These are phyloP conservation scores for Barnettozyma populi DNA, from an alignment of 805 yeast genomes.

Conservation along the genomic window DNA sequence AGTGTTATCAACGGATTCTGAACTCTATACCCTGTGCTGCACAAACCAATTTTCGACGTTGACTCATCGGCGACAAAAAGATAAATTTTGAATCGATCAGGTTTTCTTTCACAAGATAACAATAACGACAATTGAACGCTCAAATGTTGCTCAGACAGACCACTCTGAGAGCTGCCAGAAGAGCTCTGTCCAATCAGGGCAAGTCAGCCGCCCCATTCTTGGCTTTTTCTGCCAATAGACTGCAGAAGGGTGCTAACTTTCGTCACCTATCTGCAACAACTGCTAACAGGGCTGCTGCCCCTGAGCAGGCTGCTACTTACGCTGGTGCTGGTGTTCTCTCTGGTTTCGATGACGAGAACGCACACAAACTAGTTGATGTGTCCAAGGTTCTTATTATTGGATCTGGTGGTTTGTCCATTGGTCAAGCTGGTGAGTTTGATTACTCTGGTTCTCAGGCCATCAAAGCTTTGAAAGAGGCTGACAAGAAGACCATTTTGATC, in stretches of 20 bases:
- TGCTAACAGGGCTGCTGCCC: conserved; percentile 14
- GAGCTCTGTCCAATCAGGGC: conserved; percentile 13
- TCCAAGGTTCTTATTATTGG: conserved; percentile 88
- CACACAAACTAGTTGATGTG: conserved; percentile 72
- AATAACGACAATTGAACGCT: background rate
- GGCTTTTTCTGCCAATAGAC: conserved; percentile 13
- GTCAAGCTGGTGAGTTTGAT: conserved; percentile 98
- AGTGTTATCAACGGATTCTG: background rate
- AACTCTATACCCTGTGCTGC: background rate
- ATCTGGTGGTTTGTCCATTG: conserved; percentile 95
- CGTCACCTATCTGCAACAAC: conserved; percentile 19
- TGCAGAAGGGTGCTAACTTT: conserved; percentile 2
- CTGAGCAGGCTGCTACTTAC: conserved; percentile 32
- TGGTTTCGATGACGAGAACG: conserved; percentile 52
- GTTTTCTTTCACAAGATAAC: background rate
- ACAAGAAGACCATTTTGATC: conserved; percentile 77
- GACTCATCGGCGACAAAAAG: background rate
- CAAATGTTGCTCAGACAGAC: conserved; percentile 25
- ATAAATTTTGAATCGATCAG: background rate
- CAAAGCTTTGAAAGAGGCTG: conserved; percentile 88
- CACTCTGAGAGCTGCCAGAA: conserved; percentile 22
- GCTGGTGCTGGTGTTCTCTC: conserved; percentile 60
- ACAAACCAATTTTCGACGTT: background rate
- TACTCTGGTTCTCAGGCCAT: conserved; percentile 97
- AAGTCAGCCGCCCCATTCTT: conserved; percentile 4